These are phyloP conservation scores for Tylopilus felleus DNA, from an alignment of 768 basidiomycete genomes.

Conservation along the genomic window DNA sequence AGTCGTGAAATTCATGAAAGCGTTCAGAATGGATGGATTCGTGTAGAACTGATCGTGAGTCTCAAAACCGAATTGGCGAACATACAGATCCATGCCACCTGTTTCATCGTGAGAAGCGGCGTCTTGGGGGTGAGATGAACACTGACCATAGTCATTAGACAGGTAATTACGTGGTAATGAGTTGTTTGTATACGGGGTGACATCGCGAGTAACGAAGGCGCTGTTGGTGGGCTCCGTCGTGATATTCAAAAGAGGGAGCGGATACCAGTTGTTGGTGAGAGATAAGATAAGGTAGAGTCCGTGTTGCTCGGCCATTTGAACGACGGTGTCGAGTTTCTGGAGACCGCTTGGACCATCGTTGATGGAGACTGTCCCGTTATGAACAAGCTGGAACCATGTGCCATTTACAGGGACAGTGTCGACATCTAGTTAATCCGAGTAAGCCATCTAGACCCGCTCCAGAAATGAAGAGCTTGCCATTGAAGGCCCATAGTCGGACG, in stretches of 20 bases:
- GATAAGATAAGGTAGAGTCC: slow-evolving; percentile 52
- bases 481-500: slow-evolving; percentile 70
- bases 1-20: slow-evolving; percentile 57
- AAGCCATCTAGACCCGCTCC: not conserved
- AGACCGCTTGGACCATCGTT: slow-evolving; percentile 62
- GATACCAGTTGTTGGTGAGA: slow-evolving; percentile 64
- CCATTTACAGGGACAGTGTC: slow-evolving; percentile 50
- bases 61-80: slow-evolving; percentile 41
- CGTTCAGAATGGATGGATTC: slow-evolving; percentile 43
- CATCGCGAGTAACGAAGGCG: slow-evolving; percentile 24
- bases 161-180: slow-evolving; percentile 48
- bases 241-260: slow-evolving; percentile 34
- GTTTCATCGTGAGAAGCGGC: slow-evolving; percentile 7
- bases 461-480: slow-evolving; percentile 39
- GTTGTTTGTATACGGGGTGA: slow-evolving; percentile 34
- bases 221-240: not conserved
- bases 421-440: slow-evolving; percentile 41
- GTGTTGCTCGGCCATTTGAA: slow-evolving; percentile 51
- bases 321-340: slow-evolving; percentile 57
- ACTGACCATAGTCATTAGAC: slow-evolving; percentile 59
- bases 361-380: slow-evolving; percentile 51
- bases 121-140: not conserved
- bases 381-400: slow-evolving; percentile 61
- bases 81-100: slow-evolving; percentile 69
- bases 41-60: slow-evolving; percentile 61